Conservation (phyloP, 371 early-diverging fungal genomes). For the Lichtheimia corymbifera region DNA sequence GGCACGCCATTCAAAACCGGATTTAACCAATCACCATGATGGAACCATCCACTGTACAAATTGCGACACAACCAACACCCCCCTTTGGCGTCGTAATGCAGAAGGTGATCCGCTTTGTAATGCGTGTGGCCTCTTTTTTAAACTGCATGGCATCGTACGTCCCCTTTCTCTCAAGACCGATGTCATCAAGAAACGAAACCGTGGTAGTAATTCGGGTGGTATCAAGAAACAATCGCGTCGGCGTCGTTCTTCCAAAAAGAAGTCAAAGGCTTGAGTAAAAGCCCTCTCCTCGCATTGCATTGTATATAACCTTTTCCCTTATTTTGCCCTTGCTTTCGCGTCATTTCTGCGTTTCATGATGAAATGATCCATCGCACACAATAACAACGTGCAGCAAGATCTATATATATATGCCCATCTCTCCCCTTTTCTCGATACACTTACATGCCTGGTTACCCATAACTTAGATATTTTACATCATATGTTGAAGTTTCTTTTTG, state of each 20-base stretch:
- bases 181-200: constrained; percentile 78
- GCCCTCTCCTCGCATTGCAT: not conserved
- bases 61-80: constrained; percentile 87
- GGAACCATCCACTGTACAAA: constrained; percentile 66
- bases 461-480: no score
- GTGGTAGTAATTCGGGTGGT: constrained; percentile 3
- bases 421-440: no score
- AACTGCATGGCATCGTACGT: constrained; percentile 81
- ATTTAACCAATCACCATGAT: constrained; percentile 7
- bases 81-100: constrained; percentile 90
- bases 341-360: no score
- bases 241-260: constrained; percentile 4
- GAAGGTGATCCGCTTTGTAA: constrained; percentile 64
- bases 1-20: not conserved
- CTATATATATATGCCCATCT: no score
- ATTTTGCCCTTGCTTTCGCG: no score
- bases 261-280: constrained; percentile 4
- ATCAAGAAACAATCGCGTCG: no score
- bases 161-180: constrained; percentile 75
- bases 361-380: no score
- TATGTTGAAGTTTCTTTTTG: no score
- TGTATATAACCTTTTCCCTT: no score
- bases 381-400: no score
- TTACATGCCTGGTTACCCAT: no score
- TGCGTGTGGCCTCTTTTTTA: constrained; percentile 67